Evolutionary conservation across 2,329 filamentous ascomycete species (phyloP).

Genomic region (Monosporascus sp.): DNA sequence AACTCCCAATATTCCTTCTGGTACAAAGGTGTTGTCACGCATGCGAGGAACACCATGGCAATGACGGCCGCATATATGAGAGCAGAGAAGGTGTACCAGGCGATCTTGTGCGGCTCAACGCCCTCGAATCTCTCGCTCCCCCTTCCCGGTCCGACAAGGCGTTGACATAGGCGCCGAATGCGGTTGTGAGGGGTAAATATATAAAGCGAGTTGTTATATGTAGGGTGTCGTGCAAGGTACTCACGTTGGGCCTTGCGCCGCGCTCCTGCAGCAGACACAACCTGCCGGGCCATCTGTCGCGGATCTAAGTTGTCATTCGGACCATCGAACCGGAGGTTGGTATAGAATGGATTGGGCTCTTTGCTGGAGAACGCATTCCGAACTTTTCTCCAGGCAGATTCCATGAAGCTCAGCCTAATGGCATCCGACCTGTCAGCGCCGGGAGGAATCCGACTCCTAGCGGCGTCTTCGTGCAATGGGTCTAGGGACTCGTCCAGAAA

Average conservation of each 20-base stretch:
- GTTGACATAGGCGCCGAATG: slow-evolving; percentile 77
- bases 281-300: slow-evolving; percentile 82
- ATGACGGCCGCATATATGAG: slow-evolving; percentile 93
- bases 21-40: slow-evolving; percentile 88
- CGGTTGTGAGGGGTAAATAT: slow-evolving; percentile 76
- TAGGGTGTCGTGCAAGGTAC: slow-evolving; percentile 80
- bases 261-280: slow-evolving; percentile 74
- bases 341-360: slow-evolving; percentile 94
- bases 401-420: slow-evolving; percentile 53
- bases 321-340: slow-evolving; percentile 62
- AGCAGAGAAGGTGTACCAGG: slow-evolving; percentile 91
- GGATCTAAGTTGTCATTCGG: slow-evolving; percentile 78
- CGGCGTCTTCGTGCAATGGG: slow-evolving; percentile 32
- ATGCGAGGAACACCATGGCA: slow-evolving; percentile 95
- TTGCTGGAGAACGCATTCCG: slow-evolving; percentile 51
- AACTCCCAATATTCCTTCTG: slow-evolving; percentile 77
- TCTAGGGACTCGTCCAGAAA: slow-evolving; percentile 75
- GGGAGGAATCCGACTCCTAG: slow-evolving; percentile 30
- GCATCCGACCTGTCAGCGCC: slow-evolving; percentile 33
- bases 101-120: slow-evolving; percentile 76
- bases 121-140: slow-evolving; percentile 85
- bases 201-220: slow-evolving; percentile 88
- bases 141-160: slow-evolving; percentile 84
- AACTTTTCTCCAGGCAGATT: slow-evolving; percentile 57
- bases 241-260: slow-evolving; percentile 86